Percentiles rank a stretch among this genome's conserved stretches.
Evolutionary conservation across 768 basidiomycete genomes (phyloP).

Genomic region (Tubosaeta sp.): DNA sequence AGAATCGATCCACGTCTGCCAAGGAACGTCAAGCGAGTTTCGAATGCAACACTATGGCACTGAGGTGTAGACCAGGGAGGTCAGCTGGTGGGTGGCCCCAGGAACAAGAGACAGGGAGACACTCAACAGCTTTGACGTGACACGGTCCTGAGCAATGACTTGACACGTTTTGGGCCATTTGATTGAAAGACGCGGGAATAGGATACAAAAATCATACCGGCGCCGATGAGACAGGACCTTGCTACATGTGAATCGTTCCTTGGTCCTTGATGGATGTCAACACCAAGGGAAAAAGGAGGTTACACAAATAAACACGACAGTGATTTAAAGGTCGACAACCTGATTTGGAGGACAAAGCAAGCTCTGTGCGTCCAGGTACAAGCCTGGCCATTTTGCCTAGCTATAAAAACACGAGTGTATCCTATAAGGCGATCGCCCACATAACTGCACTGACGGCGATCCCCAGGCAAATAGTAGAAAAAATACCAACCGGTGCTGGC

Average conservation of each 20-base stretch:
- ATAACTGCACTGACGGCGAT: conserved; percentile 14
- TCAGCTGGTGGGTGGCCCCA: too few species aligned
- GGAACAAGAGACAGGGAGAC: too few species aligned
- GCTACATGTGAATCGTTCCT: neutral
- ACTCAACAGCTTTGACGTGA: too few species aligned
- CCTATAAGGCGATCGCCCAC: conserved; percentile 25
- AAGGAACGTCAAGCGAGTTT: neutral
- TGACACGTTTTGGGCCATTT: neutral
- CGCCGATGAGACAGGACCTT: neutral
- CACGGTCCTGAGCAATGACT: neutral
- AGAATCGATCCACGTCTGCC: neutral
- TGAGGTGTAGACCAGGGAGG: too few species aligned
- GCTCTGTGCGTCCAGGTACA: neutral
- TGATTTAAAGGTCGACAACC: conserved; percentile 3
- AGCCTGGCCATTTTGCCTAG: neutral
- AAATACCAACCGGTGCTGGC: conserved; percentile 23
- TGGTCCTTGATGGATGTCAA: neutral
- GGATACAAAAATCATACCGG: neutral
- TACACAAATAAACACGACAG: conserved; percentile 6
- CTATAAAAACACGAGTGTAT: neutral
- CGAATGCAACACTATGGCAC: too few species aligned
- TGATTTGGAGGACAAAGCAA: neutral
- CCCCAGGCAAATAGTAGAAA: conserved; percentile 25
- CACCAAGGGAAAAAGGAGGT: conserved; percentile 4
- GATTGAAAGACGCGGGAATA: neutral